Percentiles rank a stretch among this genome's conserved stretches.
These are phyloP conservation scores for Hyaloscypha bicolor DNA, from an alignment of 495 filamentous ascomycete species.

Conservation along the genomic window DNA sequence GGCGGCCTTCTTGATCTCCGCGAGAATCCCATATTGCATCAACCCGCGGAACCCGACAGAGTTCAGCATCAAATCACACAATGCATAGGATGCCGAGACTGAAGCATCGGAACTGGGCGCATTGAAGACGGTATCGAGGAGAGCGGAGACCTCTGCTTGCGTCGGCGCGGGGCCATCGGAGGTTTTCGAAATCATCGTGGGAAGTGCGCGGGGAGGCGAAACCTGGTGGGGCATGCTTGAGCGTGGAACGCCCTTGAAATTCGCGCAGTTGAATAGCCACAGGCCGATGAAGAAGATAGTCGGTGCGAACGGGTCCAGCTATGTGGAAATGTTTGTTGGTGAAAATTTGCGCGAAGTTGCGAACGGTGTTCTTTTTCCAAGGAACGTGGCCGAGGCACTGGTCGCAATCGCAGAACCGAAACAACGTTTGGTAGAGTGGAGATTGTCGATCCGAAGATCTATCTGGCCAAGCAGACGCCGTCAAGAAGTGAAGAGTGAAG, in stretches of 20 bases:
- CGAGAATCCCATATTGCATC: constrained; percentile 68
- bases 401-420: constrained; percentile 14
- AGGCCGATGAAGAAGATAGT: constrained; percentile 12
- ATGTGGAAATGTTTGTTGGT: constrained; percentile 14
- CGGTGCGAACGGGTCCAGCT: background rate
- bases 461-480: constrained; percentile 27
- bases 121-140: constrained; percentile 76
- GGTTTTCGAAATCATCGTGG: constrained; percentile 62
- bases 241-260: constrained; percentile 26
- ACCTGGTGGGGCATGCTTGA: constrained; percentile 68
- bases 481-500: constrained; percentile 15
- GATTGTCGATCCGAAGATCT: constrained; percentile 30
- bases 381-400: constrained; percentile 29
- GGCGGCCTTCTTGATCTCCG: constrained; percentile 80
- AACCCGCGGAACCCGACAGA: constrained; percentile 79
- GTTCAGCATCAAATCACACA: constrained; percentile 77
- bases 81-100: constrained; percentile 80
- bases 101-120: constrained; percentile 83
- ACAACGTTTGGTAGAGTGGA: constrained; percentile 26
- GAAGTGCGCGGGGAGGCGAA: constrained; percentile 57
- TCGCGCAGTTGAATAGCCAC: constrained; percentile 13
- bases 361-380: constrained; percentile 26
- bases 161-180: constrained; percentile 61
- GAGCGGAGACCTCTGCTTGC: constrained; percentile 68
- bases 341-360: constrained; percentile 29